Conservation (phyloP, 192 early-diverging fungal genomes). For the Linnemannia exigua region DNA sequence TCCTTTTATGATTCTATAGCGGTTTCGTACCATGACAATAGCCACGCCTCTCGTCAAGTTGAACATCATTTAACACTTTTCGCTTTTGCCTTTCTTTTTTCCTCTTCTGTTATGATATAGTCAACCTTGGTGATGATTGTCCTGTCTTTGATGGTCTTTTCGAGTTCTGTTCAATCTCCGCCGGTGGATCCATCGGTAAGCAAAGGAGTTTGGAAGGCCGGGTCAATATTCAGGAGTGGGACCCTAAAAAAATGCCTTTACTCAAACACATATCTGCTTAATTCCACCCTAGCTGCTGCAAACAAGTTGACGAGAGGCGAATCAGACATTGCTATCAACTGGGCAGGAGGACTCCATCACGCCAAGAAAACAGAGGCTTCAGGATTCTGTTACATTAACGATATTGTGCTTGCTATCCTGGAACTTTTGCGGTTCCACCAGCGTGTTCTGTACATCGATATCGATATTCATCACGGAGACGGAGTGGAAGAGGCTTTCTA, state of each 20-base stretch:
- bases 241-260: not conserved
- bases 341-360: constrained; percentile 92
- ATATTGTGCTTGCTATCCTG: constrained; percentile 90
- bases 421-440: constrained; percentile 82
- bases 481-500: constrained; percentile 97
- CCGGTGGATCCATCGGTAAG: constrained; percentile 91
- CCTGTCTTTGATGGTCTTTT: constrained; percentile 97
- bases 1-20: not conserved
- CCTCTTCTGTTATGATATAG: constrained; percentile 30
- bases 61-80: not conserved
- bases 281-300: constrained; percentile 66
- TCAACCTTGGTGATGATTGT: constrained; percentile 93
- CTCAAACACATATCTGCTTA: not conserved
- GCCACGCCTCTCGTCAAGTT: not conserved
- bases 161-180: constrained; percentile 93
- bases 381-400: constrained; percentile 97
- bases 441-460: constrained; percentile 96
- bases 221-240: not conserved
- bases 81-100: not conserved
- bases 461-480: constrained; percentile 95
- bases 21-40: not conserved
- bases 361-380: constrained; percentile 89
- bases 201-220: not conserved
- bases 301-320: constrained; percentile 70
- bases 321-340: constrained; percentile 85